Base-by-base conservation (phyloP, 371 early-diverging fungal species). In the Apophysomyces sp. region DNA sequence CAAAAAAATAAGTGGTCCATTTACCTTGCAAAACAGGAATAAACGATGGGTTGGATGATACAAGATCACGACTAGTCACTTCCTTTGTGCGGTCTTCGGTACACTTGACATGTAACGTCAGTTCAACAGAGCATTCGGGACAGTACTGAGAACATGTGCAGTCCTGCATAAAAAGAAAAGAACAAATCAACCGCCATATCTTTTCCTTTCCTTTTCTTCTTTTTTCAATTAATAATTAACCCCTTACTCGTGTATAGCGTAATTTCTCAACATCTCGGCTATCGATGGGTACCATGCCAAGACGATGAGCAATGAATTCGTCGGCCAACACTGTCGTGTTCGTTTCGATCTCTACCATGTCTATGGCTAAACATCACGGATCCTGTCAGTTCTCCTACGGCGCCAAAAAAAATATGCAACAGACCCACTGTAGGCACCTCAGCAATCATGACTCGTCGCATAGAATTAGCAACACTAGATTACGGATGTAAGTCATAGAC, bases 241-340 rank as follows among this genome's bases (percentile, higher is more conserved):
- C n/a, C 21, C 81, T 56, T 81, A 89, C 89, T 66, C 92, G 81
- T 26, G 95, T 90, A 73, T 95, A 94, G 74, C 89, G 92, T 65
- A 96, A 84, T 70, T 87, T 75, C 29, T 89, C 88, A 3, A 88
- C 93, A 62, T 82, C 86, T 49, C 87, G 81, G 64, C 89, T 91
- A 27, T 86, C 85, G 56, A 99, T 83, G 3, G 99, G 99, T 27
- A 99, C 93, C 77, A 99, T 86, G 37, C 99, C 99, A 57, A 99
- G 85, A 49, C 99, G 88, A 78, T 99, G 99, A 6, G 99, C 96
- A 63, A 99, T 81, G 72, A 97, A 96, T 76, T 99, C 99, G 80
- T 99, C 99, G 9, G 98, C 92, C 26, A 99, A 85, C 3, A 98
- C 96, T 0, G 98, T 94, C 40, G 96, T 92, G 80, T 99, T 99